Evolutionary conservation across 306 rosid species (phyloP), one percentile per base, ranked within the genome.

Genomic region (Casuarina glauca): DNA sequence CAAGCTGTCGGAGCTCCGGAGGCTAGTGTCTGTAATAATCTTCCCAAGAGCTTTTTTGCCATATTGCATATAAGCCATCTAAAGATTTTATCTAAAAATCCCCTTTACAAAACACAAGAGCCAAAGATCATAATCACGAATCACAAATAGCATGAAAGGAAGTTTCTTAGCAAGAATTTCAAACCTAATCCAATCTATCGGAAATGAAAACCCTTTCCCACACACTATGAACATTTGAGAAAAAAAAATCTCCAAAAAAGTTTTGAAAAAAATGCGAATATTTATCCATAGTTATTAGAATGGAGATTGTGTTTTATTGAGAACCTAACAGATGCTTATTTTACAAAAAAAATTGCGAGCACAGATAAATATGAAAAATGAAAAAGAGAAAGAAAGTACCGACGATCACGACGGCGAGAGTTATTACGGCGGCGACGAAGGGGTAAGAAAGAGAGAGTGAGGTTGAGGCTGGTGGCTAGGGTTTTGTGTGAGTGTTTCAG

Each of bases 41-140:
- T 87, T 82, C 52, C 82, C 83, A 69, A 94, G 81, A 35, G 86
- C 89, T 72, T 85, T 91, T 81, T 92, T 84, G 20, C 96, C 96
- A 74, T 84, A 79, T 61, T 81, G 86, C 51, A 89, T 79, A 74
- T 76, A 90, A 66, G 91, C 82, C 91, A 86, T 86, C 42, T 19
- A n/a, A 68, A 75, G 62, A 70, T 42, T 63, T 19, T 5, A 26
- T 57, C 32, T 8, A 55, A 36, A 63, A 36, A 63, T 63, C 69
- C 69, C 69, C 5, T 62, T 39, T 38, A 63, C 46, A 38, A 63
- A 9, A 9, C 26, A 45, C 17, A 63, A 61, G 51, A 9, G 39
- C 0, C 26, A 54, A 57, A 42, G 2, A 6, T 6, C 5, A 39
- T 36, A 20, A 61, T 19, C 71, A 8, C 44, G n/a, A 44, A 32